phyloP scores from a whole-genome alignment of 176 grass and related monocot genomes.

The Sorghum bicolor region Sorghum_bicolor_NCBIv3 NC_012875.2:54124001-54124500 shows the following conservation, averaged over 20 bases:
- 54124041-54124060: too few species aligned
- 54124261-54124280: constrained; percentile 76
- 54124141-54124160: constrained; percentile 47
- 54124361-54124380: background rate
- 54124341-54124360: constrained; percentile 90
- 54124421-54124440: background rate
- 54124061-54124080: too few species aligned
- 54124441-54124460: constrained; percentile 60
- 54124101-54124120: too few species aligned
- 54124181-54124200: constrained; percentile 62
- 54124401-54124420: background rate
- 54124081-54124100: too few species aligned
- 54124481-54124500: constrained; percentile 92
- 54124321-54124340: constrained; percentile 64
- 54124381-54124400: background rate
- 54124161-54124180: constrained; percentile 75
- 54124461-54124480: constrained; percentile 90
- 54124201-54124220: constrained; percentile 65
- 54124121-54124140: too few species aligned
- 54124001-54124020: too few species aligned
- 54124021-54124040: too few species aligned
- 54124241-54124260: constrained; percentile 83
- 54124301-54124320: constrained; percentile 52
- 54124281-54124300: constrained; percentile 82
- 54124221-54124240: constrained; percentile 75